Evolutionary conservation across 176 grass and related monocot genomes (phyloP).

Genomic region (Areca catechu): DNA sequence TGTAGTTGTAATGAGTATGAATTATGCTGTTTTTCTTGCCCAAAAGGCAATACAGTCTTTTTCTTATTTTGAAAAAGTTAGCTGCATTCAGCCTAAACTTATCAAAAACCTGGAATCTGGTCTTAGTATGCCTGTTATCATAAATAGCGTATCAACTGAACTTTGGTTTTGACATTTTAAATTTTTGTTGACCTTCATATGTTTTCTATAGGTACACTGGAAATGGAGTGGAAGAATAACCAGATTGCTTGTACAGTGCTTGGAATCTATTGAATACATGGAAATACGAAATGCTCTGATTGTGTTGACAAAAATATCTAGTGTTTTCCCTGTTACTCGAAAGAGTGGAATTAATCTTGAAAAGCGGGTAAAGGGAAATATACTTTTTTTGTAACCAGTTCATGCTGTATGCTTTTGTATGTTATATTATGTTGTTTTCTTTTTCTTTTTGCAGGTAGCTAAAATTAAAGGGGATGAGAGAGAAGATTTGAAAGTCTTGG

Average conservation of each 20-base stretch:
- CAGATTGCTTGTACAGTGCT: slow-evolving; percentile 71
- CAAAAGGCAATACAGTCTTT: no score
- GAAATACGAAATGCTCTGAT: slow-evolving; percentile 93
- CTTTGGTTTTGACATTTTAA: neutral
- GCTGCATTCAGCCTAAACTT: no score
- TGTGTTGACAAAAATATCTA: slow-evolving; percentile 92
- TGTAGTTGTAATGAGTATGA: no score
- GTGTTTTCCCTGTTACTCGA: slow-evolving; percentile 70
- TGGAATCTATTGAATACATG: slow-evolving; percentile 99
- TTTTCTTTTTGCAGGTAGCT: slow-evolving; percentile 41
- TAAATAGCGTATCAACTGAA: slow-evolving; percentile 3
- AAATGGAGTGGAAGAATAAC: slow-evolving; percentile 96
- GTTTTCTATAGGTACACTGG: slow-evolving; percentile 62
- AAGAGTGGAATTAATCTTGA: slow-evolving; percentile 89
- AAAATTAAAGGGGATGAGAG: slow-evolving; percentile 92
- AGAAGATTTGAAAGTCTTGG: slow-evolving; percentile 96
- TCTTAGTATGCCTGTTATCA: neutral
- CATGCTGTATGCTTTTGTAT: no score
- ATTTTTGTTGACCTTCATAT: no score
- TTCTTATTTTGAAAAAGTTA: no score
- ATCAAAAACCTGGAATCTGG: no score
- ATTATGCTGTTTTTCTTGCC: no score
- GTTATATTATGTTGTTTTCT: neutral
- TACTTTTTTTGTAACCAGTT: no score
- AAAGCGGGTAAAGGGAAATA: slow-evolving; percentile 46